These are phyloP conservation scores for Osmanthus fragrans DNA, from an alignment of 257 asterid genomes.

Conservation along the genomic window DNA sequence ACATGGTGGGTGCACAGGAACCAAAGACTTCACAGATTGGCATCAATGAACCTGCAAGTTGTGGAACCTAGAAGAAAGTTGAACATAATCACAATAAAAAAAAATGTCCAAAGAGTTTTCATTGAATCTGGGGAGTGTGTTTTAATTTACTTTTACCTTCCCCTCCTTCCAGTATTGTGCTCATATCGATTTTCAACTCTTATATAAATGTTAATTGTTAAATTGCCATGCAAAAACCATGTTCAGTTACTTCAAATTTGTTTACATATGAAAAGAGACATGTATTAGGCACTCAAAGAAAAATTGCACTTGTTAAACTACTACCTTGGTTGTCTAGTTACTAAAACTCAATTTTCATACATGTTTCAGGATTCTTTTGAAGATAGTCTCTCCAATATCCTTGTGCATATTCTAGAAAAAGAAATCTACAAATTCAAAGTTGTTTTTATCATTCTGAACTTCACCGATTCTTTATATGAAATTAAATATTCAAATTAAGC, in stretches of 20 bases:
- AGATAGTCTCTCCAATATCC: neutral
- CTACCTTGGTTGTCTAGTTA: neutral
- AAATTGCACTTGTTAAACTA: neutral
- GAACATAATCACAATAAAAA: constrained; percentile 12
- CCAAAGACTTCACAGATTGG: constrained; percentile 96
- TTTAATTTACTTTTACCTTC: neutral
- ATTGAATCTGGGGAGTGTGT: neutral
- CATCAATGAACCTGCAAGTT: constrained; percentile 95
- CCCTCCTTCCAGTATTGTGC: neutral
- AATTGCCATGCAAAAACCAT: neutral
- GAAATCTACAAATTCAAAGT: neutral
- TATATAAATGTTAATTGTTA: neutral
- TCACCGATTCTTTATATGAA: constrained; percentile 4
- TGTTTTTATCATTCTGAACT: neutral
- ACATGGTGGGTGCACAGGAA: constrained; percentile 75
- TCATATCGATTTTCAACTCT: constrained; percentile 1
- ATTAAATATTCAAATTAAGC: constrained; percentile 17
- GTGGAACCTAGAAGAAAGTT: constrained; percentile 70
- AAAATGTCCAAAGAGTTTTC: neutral
- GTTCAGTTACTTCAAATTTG: constrained; percentile 5
- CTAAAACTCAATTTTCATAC: neutral
- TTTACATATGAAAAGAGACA: constrained; percentile 13
- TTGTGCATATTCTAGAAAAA: neutral
- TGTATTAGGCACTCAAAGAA: neutral
- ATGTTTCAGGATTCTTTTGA: constrained; percentile 17